Conservation (phyloP, 1,284 basidiomycete species). For the Agaricales sp. region DNA sequence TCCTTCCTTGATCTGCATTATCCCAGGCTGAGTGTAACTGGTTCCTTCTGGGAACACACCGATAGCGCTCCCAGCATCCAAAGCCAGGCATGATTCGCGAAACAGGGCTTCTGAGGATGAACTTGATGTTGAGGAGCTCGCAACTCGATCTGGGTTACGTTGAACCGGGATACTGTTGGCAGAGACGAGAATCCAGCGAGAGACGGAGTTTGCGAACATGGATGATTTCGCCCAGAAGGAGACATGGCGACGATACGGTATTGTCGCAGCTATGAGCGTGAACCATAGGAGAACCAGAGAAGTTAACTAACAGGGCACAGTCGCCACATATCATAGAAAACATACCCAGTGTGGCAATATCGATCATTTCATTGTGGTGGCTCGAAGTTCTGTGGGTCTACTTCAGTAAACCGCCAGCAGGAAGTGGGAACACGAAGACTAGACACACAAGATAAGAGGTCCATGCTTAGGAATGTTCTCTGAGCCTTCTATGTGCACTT, state of each 20-base stretch:
- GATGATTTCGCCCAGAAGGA: constrained; percentile 68
- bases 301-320: constrained; percentile 1
- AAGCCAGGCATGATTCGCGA: constrained; percentile 49
- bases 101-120: constrained; percentile 38
- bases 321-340: not conserved
- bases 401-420: not conserved
- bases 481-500: constrained; percentile 51
- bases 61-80: constrained; percentile 48
- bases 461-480: constrained; percentile 48
- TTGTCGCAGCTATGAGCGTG: constrained; percentile 33
- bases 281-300: constrained; percentile 5
- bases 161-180: constrained; percentile 72
- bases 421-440: constrained; percentile 8
- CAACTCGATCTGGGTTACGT: constrained; percentile 31
- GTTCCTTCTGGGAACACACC: constrained; percentile 74
- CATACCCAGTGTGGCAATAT: constrained; percentile 37
- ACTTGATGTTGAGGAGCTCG: constrained; percentile 3
- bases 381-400: constrained; percentile 35
- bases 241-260: constrained; percentile 50
- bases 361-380: constrained; percentile 66
- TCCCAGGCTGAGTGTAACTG: constrained; percentile 51
- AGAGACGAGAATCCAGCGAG: constrained; percentile 46
- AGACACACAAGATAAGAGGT: constrained; percentile 48
- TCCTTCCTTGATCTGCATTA: constrained; percentile 66
- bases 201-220: constrained; percentile 53